phyloP scores from a whole-genome alignment of 2,329 filamentous ascomycete species.

The Apiospora aurea region DNA sequence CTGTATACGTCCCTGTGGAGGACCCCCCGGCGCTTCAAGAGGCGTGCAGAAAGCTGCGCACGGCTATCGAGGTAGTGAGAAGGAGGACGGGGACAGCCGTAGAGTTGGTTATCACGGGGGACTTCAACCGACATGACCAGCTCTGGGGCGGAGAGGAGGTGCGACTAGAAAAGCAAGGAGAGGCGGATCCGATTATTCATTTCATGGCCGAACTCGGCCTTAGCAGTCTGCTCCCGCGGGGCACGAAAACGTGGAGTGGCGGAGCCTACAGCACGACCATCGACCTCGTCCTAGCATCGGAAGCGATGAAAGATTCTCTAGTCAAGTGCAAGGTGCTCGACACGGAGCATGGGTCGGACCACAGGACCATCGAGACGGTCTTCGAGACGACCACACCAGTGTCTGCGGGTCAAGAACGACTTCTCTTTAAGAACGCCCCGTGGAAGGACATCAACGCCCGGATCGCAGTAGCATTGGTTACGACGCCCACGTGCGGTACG shows the following conservation, averaged over 20 bases:
- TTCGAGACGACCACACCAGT: conserved; percentile 35
- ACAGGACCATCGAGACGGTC: conserved; percentile 40
- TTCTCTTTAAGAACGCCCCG: conserved; percentile 38
- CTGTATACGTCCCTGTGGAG: conserved; percentile 4
- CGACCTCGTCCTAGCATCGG: conserved; percentile 33
- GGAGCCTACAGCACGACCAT: no score
- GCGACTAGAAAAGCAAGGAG: conserved; percentile 45
- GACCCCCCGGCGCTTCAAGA: conserved; percentile 11
- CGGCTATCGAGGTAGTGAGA: not conserved
- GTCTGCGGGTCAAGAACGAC: conserved; percentile 27
- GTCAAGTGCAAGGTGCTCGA: conserved; percentile 25
- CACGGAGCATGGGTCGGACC: conserved; percentile 40
- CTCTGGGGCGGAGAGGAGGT: conserved; percentile 41
- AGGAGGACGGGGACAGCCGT: no score
- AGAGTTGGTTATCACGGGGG: no score
- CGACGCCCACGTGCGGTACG: not conserved
- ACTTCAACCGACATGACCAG: conserved; percentile 42
- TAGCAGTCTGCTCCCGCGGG: conserved; percentile 43
- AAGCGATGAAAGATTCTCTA: conserved; percentile 32
- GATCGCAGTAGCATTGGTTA: conserved; percentile 24
- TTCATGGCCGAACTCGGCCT: conserved; percentile 44
- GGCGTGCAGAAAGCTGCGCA: conserved; percentile 18
- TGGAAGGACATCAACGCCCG: conserved; percentile 36
- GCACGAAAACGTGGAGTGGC: no score
- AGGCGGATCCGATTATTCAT: conserved; percentile 45